Conservation (phyloP, 1,284 basidiomycete genomes). For the Phellopilus nigrolimitatus region DNA sequence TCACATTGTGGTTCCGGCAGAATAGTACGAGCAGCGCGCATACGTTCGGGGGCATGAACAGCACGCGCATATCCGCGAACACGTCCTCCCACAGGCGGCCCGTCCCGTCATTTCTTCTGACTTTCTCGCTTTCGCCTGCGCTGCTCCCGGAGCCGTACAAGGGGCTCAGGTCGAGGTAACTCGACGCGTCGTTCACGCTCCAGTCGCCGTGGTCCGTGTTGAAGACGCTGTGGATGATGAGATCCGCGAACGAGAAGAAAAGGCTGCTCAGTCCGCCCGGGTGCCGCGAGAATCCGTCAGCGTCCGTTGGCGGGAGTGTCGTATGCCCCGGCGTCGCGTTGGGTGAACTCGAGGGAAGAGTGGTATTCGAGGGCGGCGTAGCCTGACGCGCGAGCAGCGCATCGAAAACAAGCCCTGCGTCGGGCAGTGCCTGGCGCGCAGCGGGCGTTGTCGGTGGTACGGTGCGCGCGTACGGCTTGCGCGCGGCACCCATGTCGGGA, state of each 20-base stretch:
- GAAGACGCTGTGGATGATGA: slow-evolving; percentile 74
- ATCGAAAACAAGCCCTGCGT: slow-evolving; percentile 69
- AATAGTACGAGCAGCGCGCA: slow-evolving; percentile 74
- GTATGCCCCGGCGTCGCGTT: slow-evolving; percentile 12
- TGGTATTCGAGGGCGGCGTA: slow-evolving; percentile 36
- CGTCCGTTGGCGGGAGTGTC: slow-evolving; percentile 16
- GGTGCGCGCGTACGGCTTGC: slow-evolving; percentile 66
- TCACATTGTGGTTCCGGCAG: slow-evolving; percentile 81
- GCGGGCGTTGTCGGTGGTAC: slow-evolving; percentile 50
- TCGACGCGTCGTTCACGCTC: slow-evolving; percentile 62
- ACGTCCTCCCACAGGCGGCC: slow-evolving; percentile 65
- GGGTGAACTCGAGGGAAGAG: slow-evolving; percentile 39
- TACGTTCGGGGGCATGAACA: slow-evolving; percentile 74
- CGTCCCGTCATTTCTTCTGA: slow-evolving; percentile 60
- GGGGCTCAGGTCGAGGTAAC: slow-evolving; percentile 75
- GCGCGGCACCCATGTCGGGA: slow-evolving; percentile 55
- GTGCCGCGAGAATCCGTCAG: slow-evolving; percentile 23
- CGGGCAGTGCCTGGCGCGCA: slow-evolving; percentile 51
- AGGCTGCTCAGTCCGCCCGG: slow-evolving; percentile 50
- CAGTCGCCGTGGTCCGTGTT: slow-evolving; percentile 51
- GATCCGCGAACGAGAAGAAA: slow-evolving; percentile 75
- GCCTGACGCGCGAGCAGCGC: slow-evolving; percentile 50
- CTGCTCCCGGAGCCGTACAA: slow-evolving; percentile 58
- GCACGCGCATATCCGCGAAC: slow-evolving; percentile 63
- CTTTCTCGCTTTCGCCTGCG: slow-evolving; percentile 72